These are phyloP conservation scores for Diaporthe nobilis DNA, from an alignment of 2,329 filamentous ascomycete genomes.

Conservation along the genomic window DNA sequence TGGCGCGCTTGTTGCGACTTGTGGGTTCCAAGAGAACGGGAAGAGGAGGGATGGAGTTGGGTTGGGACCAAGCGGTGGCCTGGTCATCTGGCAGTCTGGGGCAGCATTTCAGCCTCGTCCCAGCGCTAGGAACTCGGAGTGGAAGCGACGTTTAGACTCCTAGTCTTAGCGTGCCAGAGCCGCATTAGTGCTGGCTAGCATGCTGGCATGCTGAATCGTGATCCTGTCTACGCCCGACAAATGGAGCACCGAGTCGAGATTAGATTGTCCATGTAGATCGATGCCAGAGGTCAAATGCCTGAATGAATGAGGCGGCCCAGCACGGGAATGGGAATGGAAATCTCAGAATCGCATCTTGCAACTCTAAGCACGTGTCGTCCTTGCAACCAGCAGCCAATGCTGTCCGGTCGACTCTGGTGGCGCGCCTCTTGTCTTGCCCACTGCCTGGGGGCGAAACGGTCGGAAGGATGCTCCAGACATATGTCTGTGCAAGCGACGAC, in stretches of 20 bases:
- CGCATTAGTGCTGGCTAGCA: slow-evolving; percentile 37
- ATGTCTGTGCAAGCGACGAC: not conserved
- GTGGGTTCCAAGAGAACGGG: slow-evolving; percentile 37
- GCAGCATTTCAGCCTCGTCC: slow-evolving; percentile 39
- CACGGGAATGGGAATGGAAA: slow-evolving; percentile 23
- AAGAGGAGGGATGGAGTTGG: slow-evolving; percentile 36
- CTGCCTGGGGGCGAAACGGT: not conserved
- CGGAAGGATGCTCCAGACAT: not conserved
- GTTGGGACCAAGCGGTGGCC: slow-evolving; percentile 40
- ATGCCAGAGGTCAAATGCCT: not conserved
- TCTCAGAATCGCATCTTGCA: slow-evolving; percentile 17
- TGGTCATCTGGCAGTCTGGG: slow-evolving; percentile 35
- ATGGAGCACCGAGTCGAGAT: slow-evolving; percentile 24
- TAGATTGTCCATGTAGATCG: slow-evolving; percentile 10
- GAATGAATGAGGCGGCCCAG: slow-evolving; percentile 1
- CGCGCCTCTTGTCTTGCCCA: not conserved
- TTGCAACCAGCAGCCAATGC: not conserved
- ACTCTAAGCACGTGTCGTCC: not conserved
- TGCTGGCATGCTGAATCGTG: slow-evolving; percentile 31
- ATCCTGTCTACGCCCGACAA: slow-evolving; percentile 18
- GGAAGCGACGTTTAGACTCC: slow-evolving; percentile 30
- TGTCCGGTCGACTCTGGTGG: not conserved
- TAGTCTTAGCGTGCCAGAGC: slow-evolving; percentile 36
- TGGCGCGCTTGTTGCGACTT: slow-evolving; percentile 38
- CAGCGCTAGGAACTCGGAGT: slow-evolving; percentile 33